Conservation (phyloP, 2,329 filamentous ascomycete genomes). For the Aureobasidium sp. region DNA sequence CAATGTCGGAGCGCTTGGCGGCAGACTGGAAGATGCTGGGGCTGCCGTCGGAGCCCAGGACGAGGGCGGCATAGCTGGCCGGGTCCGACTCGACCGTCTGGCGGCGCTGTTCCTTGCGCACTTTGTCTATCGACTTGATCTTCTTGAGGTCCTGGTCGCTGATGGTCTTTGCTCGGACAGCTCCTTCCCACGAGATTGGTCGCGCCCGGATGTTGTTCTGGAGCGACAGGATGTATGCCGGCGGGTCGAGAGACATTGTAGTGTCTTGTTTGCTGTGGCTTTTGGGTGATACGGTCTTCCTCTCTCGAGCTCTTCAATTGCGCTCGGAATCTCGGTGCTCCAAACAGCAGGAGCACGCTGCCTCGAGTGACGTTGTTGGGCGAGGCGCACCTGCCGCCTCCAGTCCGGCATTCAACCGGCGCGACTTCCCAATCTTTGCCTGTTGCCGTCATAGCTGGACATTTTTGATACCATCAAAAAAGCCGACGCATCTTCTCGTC, state of each 20-base stretch:
- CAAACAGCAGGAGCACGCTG: neutral
- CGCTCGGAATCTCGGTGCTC: neutral
- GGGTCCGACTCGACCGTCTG: conserved; percentile 73
- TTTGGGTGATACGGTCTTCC: neutral
- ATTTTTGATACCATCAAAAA: neutral
- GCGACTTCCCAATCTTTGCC: conserved; percentile 7
- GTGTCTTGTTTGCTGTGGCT: neutral
- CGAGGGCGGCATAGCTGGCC: conserved; percentile 67
- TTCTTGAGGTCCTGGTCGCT: conserved; percentile 89
- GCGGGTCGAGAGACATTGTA: conserved; percentile 81
- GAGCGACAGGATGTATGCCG: conserved; percentile 76
- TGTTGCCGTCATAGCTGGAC: conserved; percentile 5
- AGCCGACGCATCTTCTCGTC: neutral
- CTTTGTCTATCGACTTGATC: conserved; percentile 95
- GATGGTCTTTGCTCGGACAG: conserved; percentile 85
- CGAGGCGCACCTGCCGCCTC: neutral
- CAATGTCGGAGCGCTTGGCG: conserved; percentile 75
- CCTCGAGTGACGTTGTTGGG: conserved; percentile 7
- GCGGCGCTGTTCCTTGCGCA: conserved; percentile 81
- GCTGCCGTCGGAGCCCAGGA: conserved; percentile 59
- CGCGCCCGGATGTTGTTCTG: conserved; percentile 96
- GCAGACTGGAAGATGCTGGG: conserved; percentile 78
- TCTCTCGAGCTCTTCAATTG: neutral
- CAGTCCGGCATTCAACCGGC: neutral
- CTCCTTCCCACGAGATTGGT: conserved; percentile 96